Evolutionary conservation across 495 filamentous ascomycete genomes (phyloP), one percentile per base, ranked within the genome.

Genomic region (Neurospora africana): DNA sequence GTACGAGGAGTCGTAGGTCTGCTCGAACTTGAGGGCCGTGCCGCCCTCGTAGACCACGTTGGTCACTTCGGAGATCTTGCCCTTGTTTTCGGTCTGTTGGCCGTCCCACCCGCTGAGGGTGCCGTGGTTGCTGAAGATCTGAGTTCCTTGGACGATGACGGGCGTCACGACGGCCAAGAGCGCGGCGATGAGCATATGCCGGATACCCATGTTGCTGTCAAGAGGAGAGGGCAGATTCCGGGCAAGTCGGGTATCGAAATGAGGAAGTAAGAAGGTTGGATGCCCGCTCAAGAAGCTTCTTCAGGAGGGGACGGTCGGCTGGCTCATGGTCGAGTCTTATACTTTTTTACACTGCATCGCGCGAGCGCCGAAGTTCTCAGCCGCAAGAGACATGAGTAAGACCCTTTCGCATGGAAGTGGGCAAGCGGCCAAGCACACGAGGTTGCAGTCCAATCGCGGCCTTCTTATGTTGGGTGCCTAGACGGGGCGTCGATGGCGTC

Each of bases 11-110:
- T 84, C 82, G 77, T 85, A 86, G 68, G 82, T 80, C 70, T 89
- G 87, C 8, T 82, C 86, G 82, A 86, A 84, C 75, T 85, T 84
- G n/a, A 88, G 79, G 17, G 84, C 84, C 0, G 82, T 83, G 7
- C 81, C 37, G 36, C 84, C 82, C 68, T 84, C 75, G 75, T 83
- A 84, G 38, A 79, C 76, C 8, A 82, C 77, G 69, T 87, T 84
- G 71, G 80, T 83, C 36, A 86, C 85, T 72, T 87, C 71, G 11
- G 81, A 69, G 37, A 88, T 81, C 2, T 79, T 83, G 72, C 87
- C 87, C 36, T 80, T 73, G 72, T 80, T 70, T 71, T 87, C 85
- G n/a, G 81, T 74, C 8, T 82, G 83, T 68, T 74, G 78, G n/a
- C 68, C 70, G 68, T 82, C 81, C 85, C 86, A 89, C 30, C 85